Conservation (phyloP, 202 grass and related monocot genomes). For the Musa balbisiana region DNA sequence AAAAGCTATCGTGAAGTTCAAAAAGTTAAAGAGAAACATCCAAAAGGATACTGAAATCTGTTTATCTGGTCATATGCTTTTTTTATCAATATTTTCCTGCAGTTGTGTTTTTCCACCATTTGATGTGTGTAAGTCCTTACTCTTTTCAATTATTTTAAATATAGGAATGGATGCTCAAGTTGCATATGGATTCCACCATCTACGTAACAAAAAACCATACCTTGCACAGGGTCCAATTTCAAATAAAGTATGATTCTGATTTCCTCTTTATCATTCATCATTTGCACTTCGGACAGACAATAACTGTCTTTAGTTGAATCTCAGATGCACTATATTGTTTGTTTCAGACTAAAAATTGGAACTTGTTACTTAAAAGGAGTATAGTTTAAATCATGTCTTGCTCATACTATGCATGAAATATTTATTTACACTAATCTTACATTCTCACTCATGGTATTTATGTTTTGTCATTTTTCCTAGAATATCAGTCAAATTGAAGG, state of each 20-base stretch:
- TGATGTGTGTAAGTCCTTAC: constrained; percentile 2
- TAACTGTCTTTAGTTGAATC: not conserved
- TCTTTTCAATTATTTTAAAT: constrained; percentile 24
- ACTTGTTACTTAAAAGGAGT: not conserved
- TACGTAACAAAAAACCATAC: constrained; percentile 82
- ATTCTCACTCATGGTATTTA: not conserved
- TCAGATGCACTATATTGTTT: not conserved
- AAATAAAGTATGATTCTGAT: constrained; percentile 60
- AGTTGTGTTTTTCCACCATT: constrained; percentile 14
- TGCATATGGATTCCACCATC: constrained; percentile 87
- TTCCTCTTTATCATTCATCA: not conserved
- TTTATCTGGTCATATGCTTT: not conserved
- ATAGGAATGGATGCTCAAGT: constrained; percentile 99
- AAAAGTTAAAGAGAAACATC: not conserved
- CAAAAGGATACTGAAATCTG: not conserved
- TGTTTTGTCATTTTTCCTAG: no score
- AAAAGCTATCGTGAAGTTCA: not conserved
- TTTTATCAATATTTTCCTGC: constrained; percentile 5
- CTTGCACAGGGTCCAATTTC: constrained; percentile 93
- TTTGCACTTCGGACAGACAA: not conserved
- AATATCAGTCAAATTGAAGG: no score
- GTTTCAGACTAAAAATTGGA: not conserved
- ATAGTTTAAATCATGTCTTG: not conserved
- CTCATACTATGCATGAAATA: no score
- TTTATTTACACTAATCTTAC: no score